These are phyloP conservation scores for Yamadazyma paraphyllophila DNA, from an alignment of 805 yeast species.

Conservation along the genomic window DNA sequence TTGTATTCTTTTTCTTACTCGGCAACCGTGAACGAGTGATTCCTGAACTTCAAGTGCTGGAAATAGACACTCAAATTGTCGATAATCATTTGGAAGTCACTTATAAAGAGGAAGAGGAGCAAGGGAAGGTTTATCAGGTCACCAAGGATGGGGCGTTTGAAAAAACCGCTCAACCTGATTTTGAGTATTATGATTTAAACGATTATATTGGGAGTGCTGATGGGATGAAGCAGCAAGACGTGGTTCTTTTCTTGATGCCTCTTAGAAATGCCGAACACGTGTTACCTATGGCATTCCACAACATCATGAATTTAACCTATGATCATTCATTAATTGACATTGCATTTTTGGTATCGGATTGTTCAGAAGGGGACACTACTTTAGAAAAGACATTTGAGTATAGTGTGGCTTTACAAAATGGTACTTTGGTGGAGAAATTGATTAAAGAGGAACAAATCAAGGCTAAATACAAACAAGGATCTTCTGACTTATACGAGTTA, in stretches of 20 bases:
- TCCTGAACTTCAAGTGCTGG: conserved; percentile 11
- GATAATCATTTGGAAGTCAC: conserved; percentile 14
- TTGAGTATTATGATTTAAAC: conserved; percentile 61
- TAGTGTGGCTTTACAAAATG: conserved; percentile 67
- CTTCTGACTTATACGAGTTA: conserved; percentile 60
- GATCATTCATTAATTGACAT: conserved; percentile 78
- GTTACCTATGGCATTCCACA: conserved; percentile 78
- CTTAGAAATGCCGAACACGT: conserved; percentile 76
- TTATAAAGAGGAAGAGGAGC: conserved; percentile 13
- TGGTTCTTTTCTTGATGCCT: conserved; percentile 70
- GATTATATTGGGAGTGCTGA: conserved; percentile 52
- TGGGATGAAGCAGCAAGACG: conserved; percentile 55
- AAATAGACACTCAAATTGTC: conserved; percentile 14
- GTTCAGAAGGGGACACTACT: conserved; percentile 66
- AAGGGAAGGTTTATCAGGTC: conserved; percentile 16
- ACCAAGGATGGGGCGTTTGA: conserved; percentile 19
- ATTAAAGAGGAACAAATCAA: conserved; percentile 39
- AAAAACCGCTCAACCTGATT: conserved; percentile 19
- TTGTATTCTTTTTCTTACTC: conserved; percentile 4
- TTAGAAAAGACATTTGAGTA: conserved; percentile 63
- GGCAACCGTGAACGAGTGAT: not conserved
- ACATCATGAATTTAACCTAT: conserved; percentile 82
- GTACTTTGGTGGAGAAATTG: conserved; percentile 53
- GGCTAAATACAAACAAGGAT: conserved; percentile 38
- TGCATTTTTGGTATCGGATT: conserved; percentile 78